These are phyloP conservation scores for Backusella liffmaniae DNA, from an alignment of 192 early-diverging fungal genomes.

Conservation along the genomic window DNA sequence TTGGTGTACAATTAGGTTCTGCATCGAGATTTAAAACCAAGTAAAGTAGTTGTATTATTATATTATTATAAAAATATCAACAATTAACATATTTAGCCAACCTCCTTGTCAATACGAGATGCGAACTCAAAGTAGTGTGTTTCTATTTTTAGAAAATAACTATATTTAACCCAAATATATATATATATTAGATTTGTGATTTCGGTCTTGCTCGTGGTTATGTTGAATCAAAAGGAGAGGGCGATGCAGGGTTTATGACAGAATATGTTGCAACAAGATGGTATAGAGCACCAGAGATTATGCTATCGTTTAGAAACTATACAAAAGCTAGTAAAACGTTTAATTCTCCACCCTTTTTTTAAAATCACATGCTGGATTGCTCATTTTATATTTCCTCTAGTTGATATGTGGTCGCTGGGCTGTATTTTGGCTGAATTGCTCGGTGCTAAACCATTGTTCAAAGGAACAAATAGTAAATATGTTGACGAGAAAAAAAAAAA, in stretches of 20 bases:
- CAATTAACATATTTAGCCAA: slow-evolving; percentile 47
- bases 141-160: neutral
- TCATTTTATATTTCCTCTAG: slow-evolving; percentile 15
- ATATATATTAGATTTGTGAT: slow-evolving; percentile 80
- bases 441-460: slow-evolving; percentile 90
- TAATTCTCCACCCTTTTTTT: too few relatives aligned
- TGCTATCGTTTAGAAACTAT: slow-evolving; percentile 85
- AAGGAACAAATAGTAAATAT: slow-evolving; percentile 80
- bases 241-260: slow-evolving; percentile 97
- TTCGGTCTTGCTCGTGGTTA: slow-evolving; percentile 90
- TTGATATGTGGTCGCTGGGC: slow-evolving; percentile 98
- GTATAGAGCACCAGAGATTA: slow-evolving; percentile 98
- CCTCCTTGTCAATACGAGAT: slow-evolving; percentile 86
- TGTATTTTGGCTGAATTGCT: slow-evolving; percentile 99
- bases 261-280: slow-evolving; percentile 99
- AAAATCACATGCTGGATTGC: neutral
- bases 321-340: slow-evolving; percentile 74
- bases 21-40: slow-evolving; percentile 89
- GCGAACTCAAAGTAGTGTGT: slow-evolving; percentile 76
- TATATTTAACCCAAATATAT: slow-evolving; percentile 33
- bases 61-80: neutral
- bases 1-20: slow-evolving; percentile 49
- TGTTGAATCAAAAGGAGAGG: slow-evolving; percentile 63
- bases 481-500: too few relatives aligned
- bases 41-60: slow-evolving; percentile 20